These are phyloP conservation scores for Melaleuca quinquenervia DNA, from an alignment of 345 rosid species.

Conservation along the genomic window DNA sequence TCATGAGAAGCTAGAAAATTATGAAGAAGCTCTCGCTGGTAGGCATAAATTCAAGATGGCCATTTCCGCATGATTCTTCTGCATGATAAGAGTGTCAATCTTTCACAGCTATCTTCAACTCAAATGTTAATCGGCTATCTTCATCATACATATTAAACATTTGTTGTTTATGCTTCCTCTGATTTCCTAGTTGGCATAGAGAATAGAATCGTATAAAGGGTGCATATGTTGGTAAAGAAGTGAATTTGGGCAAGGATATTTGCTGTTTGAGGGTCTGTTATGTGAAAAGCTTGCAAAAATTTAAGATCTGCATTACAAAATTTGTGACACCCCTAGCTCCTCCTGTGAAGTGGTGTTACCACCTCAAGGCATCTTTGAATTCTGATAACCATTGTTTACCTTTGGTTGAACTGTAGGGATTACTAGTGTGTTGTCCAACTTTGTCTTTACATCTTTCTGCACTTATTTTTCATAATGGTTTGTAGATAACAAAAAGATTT, in stretches of 20 bases:
- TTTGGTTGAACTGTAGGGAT: not conserved
- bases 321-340: not conserved
- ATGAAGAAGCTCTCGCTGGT: constrained; percentile 87
- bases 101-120: not conserved
- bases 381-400: not conserved
- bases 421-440: not conserved
- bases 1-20: constrained; percentile 78
- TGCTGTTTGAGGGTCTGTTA: not conserved
- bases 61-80: not conserved
- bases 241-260: not conserved
- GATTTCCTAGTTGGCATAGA: not conserved
- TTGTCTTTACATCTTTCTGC: not conserved
- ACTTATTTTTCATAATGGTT: not conserved
- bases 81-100: not conserved
- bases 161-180: not conserved
- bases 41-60: not conserved
- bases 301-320: not conserved
- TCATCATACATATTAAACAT: not conserved
- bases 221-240: not conserved
- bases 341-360: not conserved
- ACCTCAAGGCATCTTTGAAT: not conserved
- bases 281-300: not conserved
- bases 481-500: constrained; percentile 70
- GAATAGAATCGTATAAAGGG: not conserved
- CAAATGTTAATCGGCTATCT: not conserved